Base-by-base conservation (phyloP, 2,329 filamentous ascomycete genomes). In the Venturia asperata region DNA sequence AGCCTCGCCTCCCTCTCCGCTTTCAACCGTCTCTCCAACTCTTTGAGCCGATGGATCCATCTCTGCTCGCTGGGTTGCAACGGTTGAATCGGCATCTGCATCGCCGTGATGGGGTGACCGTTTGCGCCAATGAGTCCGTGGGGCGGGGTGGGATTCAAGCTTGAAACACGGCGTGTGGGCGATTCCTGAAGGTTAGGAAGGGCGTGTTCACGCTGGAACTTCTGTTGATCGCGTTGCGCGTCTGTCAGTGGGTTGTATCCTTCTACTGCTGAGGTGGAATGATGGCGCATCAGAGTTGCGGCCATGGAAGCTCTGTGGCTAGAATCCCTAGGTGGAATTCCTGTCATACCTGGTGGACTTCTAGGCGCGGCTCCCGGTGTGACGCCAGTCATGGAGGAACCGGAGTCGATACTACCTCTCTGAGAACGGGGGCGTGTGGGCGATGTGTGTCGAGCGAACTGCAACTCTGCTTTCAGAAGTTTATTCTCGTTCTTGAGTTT, bases 11-110 rank as follows among this genome's bases (percentile, higher is more conserved):
- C 94, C 17, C 94, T 81, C 78, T 99, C 94, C 58, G 90, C 87
- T 75, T 96, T 96, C 21, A 99, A 81, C 70, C 95, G 86, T 69
- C 88, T 84, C 79, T 99, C 94, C 70, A 97, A 80, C 73, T 97
- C 92, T 66, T 91, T 86, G 42, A 97, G 81, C 7, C 94, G 81
- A 68, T 96, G 85, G 68, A 95, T 86, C 91, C 91, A 96, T 69
- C 89, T 85, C 69, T 90, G 87, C 70, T 93, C 88, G 47, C 80
- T 81, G 1, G 79, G 78, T 62, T 79, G 76, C 37, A 77, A 39
- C 2, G 63, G 63, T 56, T 68, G 68, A 55, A 62, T 64, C 34
- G 62, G 62, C 45, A 49, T 63, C 24, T 47, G 43, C 30, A 45
- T 63, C 13, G 60, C 27, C n/a, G 37, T 37, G 7, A 58, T 58